Evolutionary conservation across 2,329 filamentous ascomycete species (phyloP).

Genomic region (Atkinsonella hypoxylon): DNA sequence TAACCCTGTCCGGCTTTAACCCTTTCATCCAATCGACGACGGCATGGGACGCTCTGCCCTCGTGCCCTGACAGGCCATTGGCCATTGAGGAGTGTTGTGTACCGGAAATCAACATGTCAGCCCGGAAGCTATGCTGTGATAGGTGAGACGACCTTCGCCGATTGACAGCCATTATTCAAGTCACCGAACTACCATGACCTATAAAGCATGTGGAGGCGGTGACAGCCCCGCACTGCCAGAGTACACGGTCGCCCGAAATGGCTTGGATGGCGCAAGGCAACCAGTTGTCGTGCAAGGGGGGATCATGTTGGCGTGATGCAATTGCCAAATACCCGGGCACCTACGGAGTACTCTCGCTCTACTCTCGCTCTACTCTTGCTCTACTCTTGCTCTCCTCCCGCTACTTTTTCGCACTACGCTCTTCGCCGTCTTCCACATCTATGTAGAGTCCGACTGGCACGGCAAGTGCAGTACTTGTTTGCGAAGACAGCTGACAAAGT

Average conservation of each 20-base stretch:
- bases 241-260: not conserved
- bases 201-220: not conserved
- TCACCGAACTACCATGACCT: constrained; percentile 1
- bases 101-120: not conserved
- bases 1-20: not conserved
- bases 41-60: not conserved
- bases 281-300: not conserved
- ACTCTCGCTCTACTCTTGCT: not conserved
- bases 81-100: not conserved
- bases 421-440: no score
- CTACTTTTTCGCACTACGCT: not conserved
- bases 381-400: no score
- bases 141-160: not conserved
- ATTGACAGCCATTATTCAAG: constrained; percentile 1
- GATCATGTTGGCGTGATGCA: not conserved
- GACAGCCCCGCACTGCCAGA: constrained; percentile 1
- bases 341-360: not conserved
- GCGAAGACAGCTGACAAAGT: not conserved
- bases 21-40: not conserved
- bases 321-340: not conserved
- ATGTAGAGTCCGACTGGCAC: not conserved
- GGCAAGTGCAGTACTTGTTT: not conserved
- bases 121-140: not conserved
- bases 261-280: not conserved
- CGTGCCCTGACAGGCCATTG: not conserved